These are phyloP conservation scores for Psidium guajava DNA, from an alignment of 345 rosid species.

Conservation along the genomic window DNA sequence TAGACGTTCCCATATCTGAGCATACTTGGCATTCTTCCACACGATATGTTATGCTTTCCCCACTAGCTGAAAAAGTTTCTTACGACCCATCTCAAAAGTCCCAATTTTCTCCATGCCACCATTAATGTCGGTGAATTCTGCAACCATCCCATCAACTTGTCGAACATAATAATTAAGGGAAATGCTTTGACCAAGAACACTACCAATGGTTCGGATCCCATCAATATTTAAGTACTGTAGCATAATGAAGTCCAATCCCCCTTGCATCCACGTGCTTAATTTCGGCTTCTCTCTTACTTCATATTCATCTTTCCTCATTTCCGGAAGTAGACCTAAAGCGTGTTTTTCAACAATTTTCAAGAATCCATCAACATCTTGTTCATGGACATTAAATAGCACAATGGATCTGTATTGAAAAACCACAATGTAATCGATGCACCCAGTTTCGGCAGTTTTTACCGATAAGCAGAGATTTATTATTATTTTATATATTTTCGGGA, in stretches of 20 bases:
- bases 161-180: conserved; percentile 96
- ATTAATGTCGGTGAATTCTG: conserved; percentile 91
- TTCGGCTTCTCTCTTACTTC: conserved; percentile 86
- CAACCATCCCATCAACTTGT: conserved; percentile 99
- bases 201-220: conserved; percentile 84
- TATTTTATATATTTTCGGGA: no score
- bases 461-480: no score
- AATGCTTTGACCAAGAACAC: conserved; percentile 95
- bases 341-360: conserved; percentile 77
- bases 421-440: no score
- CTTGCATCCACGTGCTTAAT: conserved; percentile 77
- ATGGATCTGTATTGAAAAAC: conserved; percentile 91
- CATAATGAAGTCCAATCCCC: conserved; percentile 82
- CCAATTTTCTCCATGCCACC: conserved; percentile 94
- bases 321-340: conserved; percentile 83
- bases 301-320: conserved; percentile 93
- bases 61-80: conserved; percentile 89
- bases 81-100: conserved; percentile 88
- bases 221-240: conserved; percentile 80
- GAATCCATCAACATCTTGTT: conserved; percentile 76
- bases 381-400: conserved; percentile 73
- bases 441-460: no score
- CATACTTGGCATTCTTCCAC: conserved; percentile 95
- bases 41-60: conserved; percentile 98
- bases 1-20: conserved; percentile 83